phyloP scores from a whole-genome alignment of 495 filamentous ascomycete genomes.

The Apiosordaria backusii region DNA sequence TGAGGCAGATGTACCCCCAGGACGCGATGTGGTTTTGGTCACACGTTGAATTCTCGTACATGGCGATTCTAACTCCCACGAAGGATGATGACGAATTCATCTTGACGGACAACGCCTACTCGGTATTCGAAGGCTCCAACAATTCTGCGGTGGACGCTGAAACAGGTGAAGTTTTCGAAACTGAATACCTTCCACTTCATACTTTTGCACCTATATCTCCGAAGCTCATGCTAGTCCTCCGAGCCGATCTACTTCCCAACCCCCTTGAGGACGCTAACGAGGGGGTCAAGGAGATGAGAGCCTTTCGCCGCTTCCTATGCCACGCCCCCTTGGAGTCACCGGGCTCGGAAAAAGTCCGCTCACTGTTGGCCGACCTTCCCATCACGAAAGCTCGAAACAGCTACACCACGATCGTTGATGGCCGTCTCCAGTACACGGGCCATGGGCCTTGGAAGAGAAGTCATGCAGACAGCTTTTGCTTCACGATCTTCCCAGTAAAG shows the following conservation, averaged over 20 bases:
- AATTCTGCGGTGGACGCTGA: conserved; percentile 14
- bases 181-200: conserved; percentile 30
- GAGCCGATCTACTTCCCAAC: conserved; percentile 30
- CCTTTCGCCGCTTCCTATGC: not conserved
- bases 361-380: conserved; percentile 38
- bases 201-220: conserved; percentile 50
- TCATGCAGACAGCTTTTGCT: conserved; percentile 37
- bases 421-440: conserved; percentile 14
- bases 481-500: conserved; percentile 37
- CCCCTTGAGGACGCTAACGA: conserved; percentile 26
- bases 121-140: conserved; percentile 47
- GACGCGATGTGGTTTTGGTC: conserved; percentile 45
- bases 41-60: conserved; percentile 39
- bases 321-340: conserved; percentile 4
- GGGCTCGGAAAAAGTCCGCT: conserved; percentile 15
- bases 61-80: conserved; percentile 45
- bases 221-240: conserved; percentile 47
- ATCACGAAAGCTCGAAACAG: conserved; percentile 38
- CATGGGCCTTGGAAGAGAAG: conserved; percentile 14
- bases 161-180: conserved; percentile 23
- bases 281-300: conserved; percentile 9
- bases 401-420: conserved; percentile 34
- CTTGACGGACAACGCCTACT: conserved; percentile 47
- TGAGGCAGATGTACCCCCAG: conserved; percentile 34
- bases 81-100: conserved; percentile 45